A percentile compares a stretch with the other conserved stretches of the same genome.
Evolutionary conservation across 208 protist species (phyloP).

Genomic region (Wallacemonas sp.): DNA sequence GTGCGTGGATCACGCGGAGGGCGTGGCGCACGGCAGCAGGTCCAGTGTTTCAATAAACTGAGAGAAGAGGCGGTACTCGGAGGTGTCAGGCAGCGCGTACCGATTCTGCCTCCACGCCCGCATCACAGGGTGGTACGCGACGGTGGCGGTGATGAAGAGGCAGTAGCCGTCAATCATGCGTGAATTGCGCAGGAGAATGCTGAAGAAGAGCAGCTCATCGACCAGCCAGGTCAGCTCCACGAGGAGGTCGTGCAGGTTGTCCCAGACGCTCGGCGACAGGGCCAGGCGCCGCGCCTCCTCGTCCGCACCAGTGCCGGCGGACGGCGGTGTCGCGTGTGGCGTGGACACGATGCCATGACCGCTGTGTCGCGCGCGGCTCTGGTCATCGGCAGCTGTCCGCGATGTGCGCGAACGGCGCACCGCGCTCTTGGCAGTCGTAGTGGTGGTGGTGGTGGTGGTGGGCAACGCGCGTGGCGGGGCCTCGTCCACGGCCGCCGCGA

Average conservation of each 20-base stretch:
- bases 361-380: neutral
- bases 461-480: neutral
- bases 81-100: conserved; percentile 27
- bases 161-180: conserved; percentile 75
- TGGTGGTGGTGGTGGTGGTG: too few relatives aligned
- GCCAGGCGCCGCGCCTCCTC: neutral
- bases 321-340: neutral
- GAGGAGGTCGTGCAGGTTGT: conserved; percentile 50
- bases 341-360: neutral
- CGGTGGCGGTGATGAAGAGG: conserved; percentile 62
- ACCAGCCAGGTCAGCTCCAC: conserved; percentile 84
- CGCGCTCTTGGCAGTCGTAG: neutral
- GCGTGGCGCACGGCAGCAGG: conserved; percentile 43
- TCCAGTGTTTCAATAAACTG: conserved; percentile 51
- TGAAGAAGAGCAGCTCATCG: conserved; percentile 82
- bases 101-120: conserved; percentile 52
- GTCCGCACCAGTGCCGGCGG: neutral
- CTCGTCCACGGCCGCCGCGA: neutral
- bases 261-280: conserved; percentile 4
- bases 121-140: conserved; percentile 73
- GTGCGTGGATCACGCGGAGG: conserved; percentile 19
- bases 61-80: conserved; percentile 39
- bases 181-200: conserved; percentile 81
- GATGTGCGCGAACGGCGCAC: neutral
- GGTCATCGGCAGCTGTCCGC: neutral